Evolutionary conservation across 2,329 filamentous ascomycete genomes (phyloP).

Genomic region (Teratosphaeria zuluensis): DNA sequence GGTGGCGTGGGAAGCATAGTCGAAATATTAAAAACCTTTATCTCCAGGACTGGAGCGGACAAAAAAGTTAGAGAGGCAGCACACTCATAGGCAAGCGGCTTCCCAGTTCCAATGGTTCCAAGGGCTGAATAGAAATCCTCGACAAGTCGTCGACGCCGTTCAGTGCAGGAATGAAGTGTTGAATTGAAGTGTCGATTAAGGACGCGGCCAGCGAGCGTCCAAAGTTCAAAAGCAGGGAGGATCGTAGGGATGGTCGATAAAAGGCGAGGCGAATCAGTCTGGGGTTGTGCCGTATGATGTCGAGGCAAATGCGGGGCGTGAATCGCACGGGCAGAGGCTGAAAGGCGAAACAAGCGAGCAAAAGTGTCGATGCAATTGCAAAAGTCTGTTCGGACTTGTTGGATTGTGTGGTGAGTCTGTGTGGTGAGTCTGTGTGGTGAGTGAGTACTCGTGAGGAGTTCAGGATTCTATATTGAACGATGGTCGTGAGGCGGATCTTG

Average conservation of each 20-base stretch:
- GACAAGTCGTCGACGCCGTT: not conserved
- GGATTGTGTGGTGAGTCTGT: not conserved
- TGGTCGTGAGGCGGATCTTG: not conserved
- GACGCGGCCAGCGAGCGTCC: not conserved
- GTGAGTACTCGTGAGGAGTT: not conserved
- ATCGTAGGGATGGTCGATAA: constrained; percentile 1
- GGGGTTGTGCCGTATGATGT: not conserved
- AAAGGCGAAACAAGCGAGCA: not conserved
- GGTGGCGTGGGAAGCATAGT: constrained; percentile 35
- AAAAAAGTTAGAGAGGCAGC: not conserved
- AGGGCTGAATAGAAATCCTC: not conserved
- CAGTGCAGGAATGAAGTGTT: constrained; percentile 1
- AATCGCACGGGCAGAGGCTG: not conserved
- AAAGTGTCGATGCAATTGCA: not conserved
- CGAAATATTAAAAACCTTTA: not conserved
- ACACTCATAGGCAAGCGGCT: constrained; percentile 2
- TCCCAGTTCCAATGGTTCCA: not conserved
- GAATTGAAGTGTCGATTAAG: constrained; percentile 1
- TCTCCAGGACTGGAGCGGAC: not conserved
- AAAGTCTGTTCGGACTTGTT: not conserved
- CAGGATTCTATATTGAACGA: not conserved
- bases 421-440: not conserved
- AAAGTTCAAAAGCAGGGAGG: constrained; percentile 4
- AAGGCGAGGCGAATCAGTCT: constrained; percentile 10
- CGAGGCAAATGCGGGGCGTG: constrained; percentile 1